Evolutionary conservation across 371 early-diverging fungal species (phyloP).

Genomic region (Sporodiniella umbellata): DNA sequence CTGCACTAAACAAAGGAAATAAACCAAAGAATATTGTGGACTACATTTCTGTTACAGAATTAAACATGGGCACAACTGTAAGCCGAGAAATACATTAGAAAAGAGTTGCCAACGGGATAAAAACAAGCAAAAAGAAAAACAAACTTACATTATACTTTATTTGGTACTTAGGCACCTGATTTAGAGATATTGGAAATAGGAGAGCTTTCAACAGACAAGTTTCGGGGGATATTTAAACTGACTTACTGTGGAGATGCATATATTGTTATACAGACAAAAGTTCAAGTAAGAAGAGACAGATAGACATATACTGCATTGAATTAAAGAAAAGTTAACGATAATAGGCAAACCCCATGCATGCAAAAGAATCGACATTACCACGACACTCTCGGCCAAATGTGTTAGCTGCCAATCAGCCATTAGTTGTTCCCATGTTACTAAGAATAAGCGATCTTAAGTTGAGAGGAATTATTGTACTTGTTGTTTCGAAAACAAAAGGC

Average conservation of each 20-base stretch:
- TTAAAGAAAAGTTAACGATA: constrained; percentile 4
- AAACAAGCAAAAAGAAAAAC: neutral
- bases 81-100: too few species aligned
- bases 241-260: constrained; percentile 92
- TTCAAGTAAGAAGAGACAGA: constrained; percentile 58
- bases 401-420: constrained; percentile 88
- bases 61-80: constrained; percentile 94
- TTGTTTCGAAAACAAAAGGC: constrained; percentile 88
- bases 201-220: constrained; percentile 88
- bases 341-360: constrained; percentile 77
- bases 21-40: constrained; percentile 91
- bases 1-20: constrained; percentile 89
- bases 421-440: constrained; percentile 94
- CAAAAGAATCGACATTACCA: constrained; percentile 57
- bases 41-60: constrained; percentile 83
- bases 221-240: constrained; percentile 93
- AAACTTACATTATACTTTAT: neutral
- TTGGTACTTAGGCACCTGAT: constrained; percentile 77
- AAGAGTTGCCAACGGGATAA: too few species aligned
- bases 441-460: constrained; percentile 85
- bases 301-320: neutral
- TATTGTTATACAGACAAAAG: constrained; percentile 90
- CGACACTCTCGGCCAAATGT: constrained; percentile 66
- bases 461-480: constrained; percentile 88
- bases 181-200: constrained; percentile 96